Evolutionary conservation across 108 stramenopile species (phyloP), one percentile per base, ranked within the genome.

Genomic region (Nitzschia palea): DNA sequence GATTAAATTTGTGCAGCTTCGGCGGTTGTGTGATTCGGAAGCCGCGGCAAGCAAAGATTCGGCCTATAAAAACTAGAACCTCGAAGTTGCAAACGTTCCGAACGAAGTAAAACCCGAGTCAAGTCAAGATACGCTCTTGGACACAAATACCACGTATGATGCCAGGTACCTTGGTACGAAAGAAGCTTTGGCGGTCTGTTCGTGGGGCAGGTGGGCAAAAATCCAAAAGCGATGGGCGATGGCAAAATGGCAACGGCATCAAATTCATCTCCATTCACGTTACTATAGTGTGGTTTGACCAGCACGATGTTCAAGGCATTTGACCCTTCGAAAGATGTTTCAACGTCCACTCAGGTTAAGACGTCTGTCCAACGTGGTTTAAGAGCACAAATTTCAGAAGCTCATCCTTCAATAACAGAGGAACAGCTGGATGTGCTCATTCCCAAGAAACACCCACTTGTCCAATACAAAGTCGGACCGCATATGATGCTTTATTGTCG

Each of bases 271-370:
- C 37, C 10, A 6, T 6, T 40, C 37, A 6, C 37, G 37, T 12
- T 40, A 10, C 12, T 40, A 40, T 40, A 10, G 6, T 12, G 6
- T 12, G 37, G 6, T 40, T 40, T 40, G 37, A 10, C 37, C 37
- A 47, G 27, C 50, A 78, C 32, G 37, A 94, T 94, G 90, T 95
- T 95, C 77, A 85, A 82, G 61, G 76, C 69, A 36, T 95, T 95
- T 68, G 88, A 95, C 30, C 77, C 89, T 25, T 66, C 70, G n/a
- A 68, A 62, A 10, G 87, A 91, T 64, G 76, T 88, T 42, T 91
- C 90, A 0, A 95, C 94, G 12, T 88, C 87, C 59, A 90, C 94
- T 26, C 90, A 89, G 71, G 87, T 95, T 12, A 95, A 95, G 62
- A 74, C 90, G 31, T 87, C 86, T 43, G 88, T 92, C 5, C 90